Base-by-base conservation (phyloP, 306 rosid genomes). In the Mimosa bimucronata region DNA sequence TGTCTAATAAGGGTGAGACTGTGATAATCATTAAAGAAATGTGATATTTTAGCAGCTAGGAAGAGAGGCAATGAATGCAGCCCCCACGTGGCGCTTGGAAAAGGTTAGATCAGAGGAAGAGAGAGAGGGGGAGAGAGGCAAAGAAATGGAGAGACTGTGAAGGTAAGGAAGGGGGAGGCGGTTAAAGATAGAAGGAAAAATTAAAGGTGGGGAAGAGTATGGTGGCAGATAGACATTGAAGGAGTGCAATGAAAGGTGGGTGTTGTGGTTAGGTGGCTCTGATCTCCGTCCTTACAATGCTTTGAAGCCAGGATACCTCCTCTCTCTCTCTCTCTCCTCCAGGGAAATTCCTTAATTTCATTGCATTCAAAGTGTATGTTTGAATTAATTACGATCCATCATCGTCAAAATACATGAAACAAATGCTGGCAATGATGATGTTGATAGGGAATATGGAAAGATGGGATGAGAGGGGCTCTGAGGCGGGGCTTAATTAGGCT, bases 221-320 rank as follows among this genome's bases (percentile, higher is more conserved):
- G 90, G 90, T 82, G 97, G 90, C 92, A 89, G 92, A 89, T 86
- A 77, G 41, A 89, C 97, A 93, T 91, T 91, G 89, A 91, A 82
- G 91, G 79, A 87, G 87, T 71, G 91, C 88, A 89, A 89, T 88
- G 76, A 89, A 90, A 87, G 83, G 85, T 72, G 83, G 79, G 73
- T 77, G 83, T 88, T 86, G 84, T 92, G 83, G 94, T 90, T 91
- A 85, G 97, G 94, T 94, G 92, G 98, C 97, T 94, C 15, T 13
- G 55, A 16, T 48, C 82, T 89, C 81, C 25, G 86, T 68, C 86
- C 84, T 85, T 80, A 85, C 88, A 82, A 79, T 88, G 89, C 92
- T 80, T 90, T 89, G 77, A 88, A 66, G 9, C 76, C 71, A 82
- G 23, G 50, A 60, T 79, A 55, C 73, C 72, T 6, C 5, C 5